Conservation (phyloP, 1,139 yeast species). For the Candida pseudocylindracea region DNA sequence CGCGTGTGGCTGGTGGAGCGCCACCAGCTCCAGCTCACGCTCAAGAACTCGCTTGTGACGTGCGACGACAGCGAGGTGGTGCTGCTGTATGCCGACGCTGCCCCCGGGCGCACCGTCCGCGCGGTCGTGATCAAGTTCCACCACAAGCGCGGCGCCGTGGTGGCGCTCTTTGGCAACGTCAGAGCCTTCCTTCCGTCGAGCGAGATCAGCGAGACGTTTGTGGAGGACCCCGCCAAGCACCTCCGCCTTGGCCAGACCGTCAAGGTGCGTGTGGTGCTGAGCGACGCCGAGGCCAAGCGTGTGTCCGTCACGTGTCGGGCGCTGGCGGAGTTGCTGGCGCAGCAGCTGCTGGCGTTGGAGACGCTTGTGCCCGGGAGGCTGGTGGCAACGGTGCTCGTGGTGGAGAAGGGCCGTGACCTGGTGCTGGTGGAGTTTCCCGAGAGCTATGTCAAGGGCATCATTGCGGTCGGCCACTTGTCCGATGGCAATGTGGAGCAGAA, state of each 20-base stretch:
- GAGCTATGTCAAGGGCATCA: slow-evolving; percentile 41
- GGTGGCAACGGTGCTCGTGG: slow-evolving; percentile 35
- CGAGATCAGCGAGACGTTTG: slow-evolving; percentile 81
- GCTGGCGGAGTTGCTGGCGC: slow-evolving; percentile 25
- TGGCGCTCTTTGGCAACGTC: slow-evolving; percentile 61
- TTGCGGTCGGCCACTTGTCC: slow-evolving; percentile 53
- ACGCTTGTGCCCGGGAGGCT: slow-evolving; percentile 38
- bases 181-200: slow-evolving; percentile 67
- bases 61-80: slow-evolving; percentile 37
- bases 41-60: slow-evolving; percentile 67
- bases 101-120: slow-evolving; percentile 49
- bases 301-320: slow-evolving; percentile 58
- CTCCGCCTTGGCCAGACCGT: slow-evolving; percentile 75
- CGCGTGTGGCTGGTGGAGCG: slow-evolving; percentile 27
- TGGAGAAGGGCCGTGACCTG: slow-evolving; percentile 49
- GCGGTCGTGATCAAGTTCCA: slow-evolving; percentile 54
- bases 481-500: slow-evolving; percentile 60
- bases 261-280: slow-evolving; percentile 36
- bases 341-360: slow-evolving; percentile 25
- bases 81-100: slow-evolving; percentile 24
- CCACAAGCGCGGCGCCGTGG: slow-evolving; percentile 40
- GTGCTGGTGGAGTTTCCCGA: slow-evolving; percentile 41
- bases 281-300: slow-evolving; percentile 31
- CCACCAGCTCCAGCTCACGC: slow-evolving; percentile 32
- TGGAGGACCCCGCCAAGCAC: slow-evolving; percentile 55